phyloP scores from a whole-genome alignment of 371 early-diverging fungal genomes.

The Smittium culicis region DNA sequence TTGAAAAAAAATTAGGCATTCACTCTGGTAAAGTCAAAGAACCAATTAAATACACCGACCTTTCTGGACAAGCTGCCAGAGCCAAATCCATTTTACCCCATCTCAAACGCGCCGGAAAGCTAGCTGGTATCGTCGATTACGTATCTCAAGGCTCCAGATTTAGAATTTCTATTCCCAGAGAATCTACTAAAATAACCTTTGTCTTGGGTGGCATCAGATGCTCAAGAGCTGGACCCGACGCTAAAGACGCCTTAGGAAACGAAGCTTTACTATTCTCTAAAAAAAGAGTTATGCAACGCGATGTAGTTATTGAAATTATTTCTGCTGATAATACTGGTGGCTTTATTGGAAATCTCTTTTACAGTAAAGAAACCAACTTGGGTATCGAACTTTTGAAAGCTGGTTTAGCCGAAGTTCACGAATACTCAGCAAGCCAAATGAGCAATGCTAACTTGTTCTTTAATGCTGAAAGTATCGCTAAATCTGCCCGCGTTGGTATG shows the following conservation, averaged over 20 bases:
- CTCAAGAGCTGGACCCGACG: conserved; percentile 53
- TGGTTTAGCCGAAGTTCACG: conserved; percentile 71
- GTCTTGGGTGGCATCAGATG: conserved; percentile 61
- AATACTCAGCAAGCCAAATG: conserved; percentile 70
- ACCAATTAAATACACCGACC: conserved; percentile 30
- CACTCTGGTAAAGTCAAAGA: conserved; percentile 25
- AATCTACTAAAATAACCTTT: conserved; percentile 67
- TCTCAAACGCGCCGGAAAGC: conserved; percentile 60
- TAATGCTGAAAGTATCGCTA: conserved; percentile 65
- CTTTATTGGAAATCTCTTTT: conserved; percentile 70
- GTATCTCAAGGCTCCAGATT: conserved; percentile 73
- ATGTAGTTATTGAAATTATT: conserved; percentile 78
- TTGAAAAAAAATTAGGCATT: conserved; percentile 20
- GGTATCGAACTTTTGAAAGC: conserved; percentile 50
- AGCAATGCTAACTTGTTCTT: conserved; percentile 50
- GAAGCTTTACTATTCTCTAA: conserved; percentile 63
- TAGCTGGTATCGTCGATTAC: conserved; percentile 70
- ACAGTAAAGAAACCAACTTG: conserved; percentile 47
- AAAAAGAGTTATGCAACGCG: conserved; percentile 65
- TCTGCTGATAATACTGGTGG: conserved; percentile 76
- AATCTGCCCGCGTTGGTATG: conserved; percentile 34
- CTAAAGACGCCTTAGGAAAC: conserved; percentile 72
- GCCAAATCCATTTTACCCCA: conserved; percentile 73
- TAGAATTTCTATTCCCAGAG: conserved; percentile 67
- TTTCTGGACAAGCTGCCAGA: conserved; percentile 52